Evolutionary conservation across 352 stramenopile genomes (phyloP), one percentile per base, ranked within the genome.

Genomic region (Lagenidium sp.): DNA sequence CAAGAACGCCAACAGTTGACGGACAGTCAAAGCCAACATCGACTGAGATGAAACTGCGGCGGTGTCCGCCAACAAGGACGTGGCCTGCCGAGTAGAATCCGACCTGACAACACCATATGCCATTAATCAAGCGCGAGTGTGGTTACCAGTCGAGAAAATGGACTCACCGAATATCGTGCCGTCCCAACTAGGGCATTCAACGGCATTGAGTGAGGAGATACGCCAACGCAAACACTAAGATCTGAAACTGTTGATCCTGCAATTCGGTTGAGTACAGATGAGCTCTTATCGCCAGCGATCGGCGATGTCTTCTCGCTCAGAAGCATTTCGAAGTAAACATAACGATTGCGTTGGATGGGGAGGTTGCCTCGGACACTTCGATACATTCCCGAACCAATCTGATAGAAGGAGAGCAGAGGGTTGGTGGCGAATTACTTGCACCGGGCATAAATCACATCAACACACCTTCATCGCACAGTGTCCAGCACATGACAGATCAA

Each of bases 301-400:
- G 66, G 55, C 1, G 75, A 65, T 41, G 59, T 50, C n/a, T 47
- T 43, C 53, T 83, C 60, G 23, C 72, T 68, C 11, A 90, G 34
- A 4, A 65, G 68, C 75, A 94, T 91, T 57, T 94, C 81, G 46
- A 91, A 94, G 57, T 94, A 94, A 45, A 88, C 73, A 35, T 76
- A 76, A n/a, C 73, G 70, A 50, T 82, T 71, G 16, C 63, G 65
- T 12, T 69, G 61, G 20, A 94, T 58, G 6, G 76, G 55, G 12
- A 86, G 70, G 7, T 59, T 81, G 23, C 55, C 65, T 1, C 81
- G 76, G 10, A 91, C 81, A 38, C 76, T 91, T 19, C 81, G 72
- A 45, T 94, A 85, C 74, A 94, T 81, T 4, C 81, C 81, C 3
- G 63, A 47, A 0, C 63, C 60, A 13, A 68, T 55, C 64, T 77